phyloP scores from a whole-genome alignment of 371 early-diverging fungal species.

The Batrachochytrium dendrobatidis region DNA sequence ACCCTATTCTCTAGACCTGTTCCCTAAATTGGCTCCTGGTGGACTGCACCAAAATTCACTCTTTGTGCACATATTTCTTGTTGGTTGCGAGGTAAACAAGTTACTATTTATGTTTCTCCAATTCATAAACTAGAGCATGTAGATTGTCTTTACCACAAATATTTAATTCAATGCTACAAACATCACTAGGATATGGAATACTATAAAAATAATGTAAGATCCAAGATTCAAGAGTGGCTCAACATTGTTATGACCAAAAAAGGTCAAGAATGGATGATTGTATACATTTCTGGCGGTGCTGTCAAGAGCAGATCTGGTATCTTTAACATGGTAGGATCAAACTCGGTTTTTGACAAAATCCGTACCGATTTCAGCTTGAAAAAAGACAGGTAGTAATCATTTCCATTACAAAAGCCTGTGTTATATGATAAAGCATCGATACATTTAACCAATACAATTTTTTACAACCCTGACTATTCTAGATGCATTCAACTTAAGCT shows the following conservation, averaged over 20 bases:
- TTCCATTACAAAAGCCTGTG: too few species aligned
- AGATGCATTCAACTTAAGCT: slow-evolving; percentile 18
- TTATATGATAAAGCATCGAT: too few species aligned
- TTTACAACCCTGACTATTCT: slow-evolving; percentile 1
- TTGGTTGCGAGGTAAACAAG: slow-evolving; percentile 66
- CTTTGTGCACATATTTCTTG: slow-evolving; percentile 71
- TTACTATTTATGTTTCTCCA: background rate
- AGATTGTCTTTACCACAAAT: background rate
- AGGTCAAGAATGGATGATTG: slow-evolving; percentile 88
- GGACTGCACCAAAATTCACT: slow-evolving; percentile 57
- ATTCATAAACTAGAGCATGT: slow-evolving; percentile 4
- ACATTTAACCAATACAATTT: slow-evolving; percentile 2
- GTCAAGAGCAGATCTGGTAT: slow-evolving; percentile 29
- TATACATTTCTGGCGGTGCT: slow-evolving; percentile 65
- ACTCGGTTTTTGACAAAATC: slow-evolving; percentile 69
- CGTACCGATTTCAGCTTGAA: slow-evolving; percentile 77
- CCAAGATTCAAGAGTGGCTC: slow-evolving; percentile 78
- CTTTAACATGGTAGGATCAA: slow-evolving; percentile 49
- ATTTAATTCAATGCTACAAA: background rate
- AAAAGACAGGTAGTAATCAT: slow-evolving; percentile 41
- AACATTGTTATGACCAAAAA: slow-evolving; percentile 63
- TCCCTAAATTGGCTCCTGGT: slow-evolving; percentile 48
- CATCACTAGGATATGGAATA: slow-evolving; percentile 68
- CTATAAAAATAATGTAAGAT: slow-evolving; percentile 66
- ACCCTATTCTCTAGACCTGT: slow-evolving; percentile 54